Evolutionary conservation across 1,284 basidiomycete genomes (phyloP).

Genomic region (Ustilago shanxiensis): DNA sequence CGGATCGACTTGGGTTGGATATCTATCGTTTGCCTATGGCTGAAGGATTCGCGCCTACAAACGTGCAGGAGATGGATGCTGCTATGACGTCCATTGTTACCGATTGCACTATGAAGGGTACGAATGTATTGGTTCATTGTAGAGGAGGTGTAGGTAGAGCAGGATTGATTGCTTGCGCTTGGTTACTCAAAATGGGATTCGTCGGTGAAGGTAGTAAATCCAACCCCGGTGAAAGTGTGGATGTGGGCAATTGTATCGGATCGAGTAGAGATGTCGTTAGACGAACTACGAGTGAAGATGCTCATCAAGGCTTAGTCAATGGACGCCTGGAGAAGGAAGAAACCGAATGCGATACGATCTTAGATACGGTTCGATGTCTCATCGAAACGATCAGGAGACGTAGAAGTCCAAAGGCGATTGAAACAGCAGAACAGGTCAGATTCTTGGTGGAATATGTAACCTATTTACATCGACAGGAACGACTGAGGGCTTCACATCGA

Average conservation of each 20-base stretch:
- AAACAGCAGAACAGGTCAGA: constrained; percentile 68
- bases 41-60: constrained; percentile 86
- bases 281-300: constrained; percentile 11
- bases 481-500: constrained; percentile 6
- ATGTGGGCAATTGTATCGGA: neutral
- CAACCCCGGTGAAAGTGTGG: neutral
- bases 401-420: constrained; percentile 66
- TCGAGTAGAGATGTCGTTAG: constrained; percentile 21
- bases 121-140: constrained; percentile 87
- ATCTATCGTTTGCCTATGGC: constrained; percentile 84
- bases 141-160: constrained; percentile 95
- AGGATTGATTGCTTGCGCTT: constrained; percentile 90
- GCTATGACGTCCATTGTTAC: constrained; percentile 80
- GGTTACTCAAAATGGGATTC: constrained; percentile 91
- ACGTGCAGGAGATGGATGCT: constrained; percentile 84
- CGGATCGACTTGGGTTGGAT: constrained; percentile 79
- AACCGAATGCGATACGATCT: constrained; percentile 30
- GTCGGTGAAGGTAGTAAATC: constrained; percentile 53
- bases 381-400: constrained; percentile 62
- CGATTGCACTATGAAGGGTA: constrained; percentile 81
- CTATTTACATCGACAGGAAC: constrained; percentile 56
- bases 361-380: constrained; percentile 44
- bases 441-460: constrained; percentile 61
- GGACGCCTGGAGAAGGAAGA: constrained; percentile 11
- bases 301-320: constrained; percentile 7